Evolutionary conservation across 768 basidiomycete species (phyloP).

Genomic region (Lanmaoa rubissima): DNA sequence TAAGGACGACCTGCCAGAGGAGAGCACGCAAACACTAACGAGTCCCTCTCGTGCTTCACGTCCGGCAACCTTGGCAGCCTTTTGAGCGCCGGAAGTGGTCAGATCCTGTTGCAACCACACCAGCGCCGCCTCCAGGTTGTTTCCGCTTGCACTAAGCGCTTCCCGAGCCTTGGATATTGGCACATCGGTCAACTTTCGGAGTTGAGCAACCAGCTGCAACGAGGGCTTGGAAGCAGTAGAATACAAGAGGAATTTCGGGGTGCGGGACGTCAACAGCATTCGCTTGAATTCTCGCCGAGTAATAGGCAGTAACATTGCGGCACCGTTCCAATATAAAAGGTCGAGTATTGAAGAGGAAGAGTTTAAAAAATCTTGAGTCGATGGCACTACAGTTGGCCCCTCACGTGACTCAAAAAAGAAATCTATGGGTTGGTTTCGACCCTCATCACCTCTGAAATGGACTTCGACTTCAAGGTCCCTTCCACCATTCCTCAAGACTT

Average conservation of each 20-base stretch:
- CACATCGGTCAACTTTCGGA: slow-evolving; percentile 78
- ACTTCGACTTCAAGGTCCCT: slow-evolving; percentile 55
- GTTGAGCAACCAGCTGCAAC: slow-evolving; percentile 77
- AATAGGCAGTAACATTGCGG: slow-evolving; percentile 16
- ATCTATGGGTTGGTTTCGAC: not conserved
- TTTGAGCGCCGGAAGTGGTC: slow-evolving; percentile 64
- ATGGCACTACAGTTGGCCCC: not conserved
- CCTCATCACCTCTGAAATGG: slow-evolving; percentile 17
- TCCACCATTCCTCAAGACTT: slow-evolving; percentile 68
- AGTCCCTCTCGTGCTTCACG: slow-evolving; percentile 76
- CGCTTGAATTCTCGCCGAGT: slow-evolving; percentile 3
- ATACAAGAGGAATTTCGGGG: slow-evolving; percentile 35
- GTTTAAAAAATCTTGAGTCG: not conserved
- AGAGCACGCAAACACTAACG: slow-evolving; percentile 72
- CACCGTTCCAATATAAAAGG: not conserved
- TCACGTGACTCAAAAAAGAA: slow-evolving; percentile 26
- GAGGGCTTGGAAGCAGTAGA: slow-evolving; percentile 60
- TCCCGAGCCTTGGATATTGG: slow-evolving; percentile 87
- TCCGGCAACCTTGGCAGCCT: slow-evolving; percentile 81
- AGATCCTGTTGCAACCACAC: slow-evolving; percentile 81
- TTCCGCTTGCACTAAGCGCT: slow-evolving; percentile 72
- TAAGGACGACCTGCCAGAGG: slow-evolving; percentile 50
- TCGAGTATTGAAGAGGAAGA: not conserved
- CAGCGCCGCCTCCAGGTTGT: slow-evolving; percentile 72
- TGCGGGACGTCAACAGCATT: not conserved